phyloP scores from a whole-genome alignment of 2,329 filamentous ascomycete genomes.

The Nemania abortiva region DNA sequence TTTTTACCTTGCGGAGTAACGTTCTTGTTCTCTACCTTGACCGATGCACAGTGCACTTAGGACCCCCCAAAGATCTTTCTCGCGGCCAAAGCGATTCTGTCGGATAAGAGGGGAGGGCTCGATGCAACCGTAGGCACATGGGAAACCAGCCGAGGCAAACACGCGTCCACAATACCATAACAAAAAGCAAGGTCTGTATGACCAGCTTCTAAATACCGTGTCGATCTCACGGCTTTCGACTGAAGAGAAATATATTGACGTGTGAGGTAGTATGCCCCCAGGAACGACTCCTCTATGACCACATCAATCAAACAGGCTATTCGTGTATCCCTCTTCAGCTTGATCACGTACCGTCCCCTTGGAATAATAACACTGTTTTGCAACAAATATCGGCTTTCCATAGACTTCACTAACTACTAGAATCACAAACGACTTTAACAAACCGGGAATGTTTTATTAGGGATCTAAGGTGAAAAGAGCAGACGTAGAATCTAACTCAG shows the following conservation, averaged over 20 bases:
- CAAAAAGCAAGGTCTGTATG: conserved; percentile 22
- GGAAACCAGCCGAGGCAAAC: conserved; percentile 26
- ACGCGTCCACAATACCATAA: conserved; percentile 7
- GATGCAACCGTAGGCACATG: conserved; percentile 21
- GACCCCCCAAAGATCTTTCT: background rate
- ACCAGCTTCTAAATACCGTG: background rate
- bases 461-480: conserved; percentile 4
- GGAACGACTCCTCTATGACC: background rate
- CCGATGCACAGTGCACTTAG: conserved; percentile 13
- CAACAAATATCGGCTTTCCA: background rate
- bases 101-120: background rate
- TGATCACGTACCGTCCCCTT: background rate
- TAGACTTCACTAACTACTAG: background rate
- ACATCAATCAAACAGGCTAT: background rate
- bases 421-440: conserved; percentile 34
- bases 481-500: background rate
- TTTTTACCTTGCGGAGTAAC: conserved; percentile 29
- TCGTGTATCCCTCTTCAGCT: background rate
- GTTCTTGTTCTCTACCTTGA: conserved; percentile 2
- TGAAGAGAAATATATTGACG: conserved; percentile 7
- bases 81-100: conserved; percentile 7
- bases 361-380: conserved; percentile 16
- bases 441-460: conserved; percentile 40
- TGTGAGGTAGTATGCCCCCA: conserved; percentile 1
- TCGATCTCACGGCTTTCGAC: conserved; percentile 22